phyloP scores from a whole-genome alignment of 306 rosid genomes.

The Gynostemma pentaphyllum region DNA sequence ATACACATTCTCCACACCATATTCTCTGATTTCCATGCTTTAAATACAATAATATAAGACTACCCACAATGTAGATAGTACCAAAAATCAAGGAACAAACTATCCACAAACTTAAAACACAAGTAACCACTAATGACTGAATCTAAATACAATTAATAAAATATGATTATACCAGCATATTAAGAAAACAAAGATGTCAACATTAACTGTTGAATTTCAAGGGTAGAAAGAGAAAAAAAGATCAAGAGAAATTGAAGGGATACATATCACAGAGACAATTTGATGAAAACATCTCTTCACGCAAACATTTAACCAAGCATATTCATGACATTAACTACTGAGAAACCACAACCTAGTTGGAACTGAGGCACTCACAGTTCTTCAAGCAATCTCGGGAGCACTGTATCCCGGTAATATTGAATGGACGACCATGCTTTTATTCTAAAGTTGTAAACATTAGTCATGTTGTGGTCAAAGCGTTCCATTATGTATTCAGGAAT shows the following conservation, averaged over 20 bases:
- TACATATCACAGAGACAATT: not conserved
- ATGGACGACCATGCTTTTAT: conserved; percentile 91
- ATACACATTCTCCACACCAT: too few species aligned
- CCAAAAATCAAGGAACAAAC: too few species aligned
- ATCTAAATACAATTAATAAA: too few species aligned
- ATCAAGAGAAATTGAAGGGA: too few species aligned
- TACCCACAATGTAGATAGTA: too few species aligned
- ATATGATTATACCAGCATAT: too few species aligned
- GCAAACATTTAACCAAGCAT: conserved; percentile 4
- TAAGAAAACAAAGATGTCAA: too few species aligned
- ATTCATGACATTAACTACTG: not conserved
- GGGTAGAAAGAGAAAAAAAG: not conserved
- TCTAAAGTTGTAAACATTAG: conserved; percentile 90
- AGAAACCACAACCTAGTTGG: not conserved
- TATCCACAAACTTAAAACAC: too few species aligned
- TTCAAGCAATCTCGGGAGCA: conserved; percentile 88
- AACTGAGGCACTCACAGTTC: conserved; percentile 69
- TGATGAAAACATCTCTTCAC: not conserved
- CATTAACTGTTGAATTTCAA: too few species aligned
- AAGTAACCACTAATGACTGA: too few species aligned
- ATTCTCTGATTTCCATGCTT: too few species aligned
- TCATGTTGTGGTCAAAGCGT: conserved; percentile 86
- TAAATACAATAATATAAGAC: too few species aligned
- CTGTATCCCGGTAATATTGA: conserved; percentile 63
- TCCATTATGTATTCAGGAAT: conserved; percentile 86